Base-by-base conservation (phyloP, 2,329 filamentous ascomycete genomes). In the Sporothrix phasma region DNA sequence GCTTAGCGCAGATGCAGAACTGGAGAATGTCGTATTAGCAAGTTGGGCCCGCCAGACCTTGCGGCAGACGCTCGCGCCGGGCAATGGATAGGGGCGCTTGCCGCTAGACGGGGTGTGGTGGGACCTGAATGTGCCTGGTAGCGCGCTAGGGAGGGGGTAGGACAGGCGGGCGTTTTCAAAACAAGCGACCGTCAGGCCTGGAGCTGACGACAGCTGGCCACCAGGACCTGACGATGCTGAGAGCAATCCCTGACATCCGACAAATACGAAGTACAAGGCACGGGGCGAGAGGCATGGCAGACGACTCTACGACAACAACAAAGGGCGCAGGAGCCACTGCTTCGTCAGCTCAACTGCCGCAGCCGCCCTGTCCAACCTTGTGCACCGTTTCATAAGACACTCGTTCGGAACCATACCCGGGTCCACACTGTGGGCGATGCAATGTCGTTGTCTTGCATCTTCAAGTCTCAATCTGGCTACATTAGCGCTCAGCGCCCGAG, bases 81-180 rank as follows among this genome's bases (percentile, higher is more conserved):
- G 39, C 37, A 39, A 43, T 58, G 37, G 53, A 46, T 60, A 60
- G 56, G 56, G 56, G 54, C 11, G 37, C 11, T 58, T 58, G 54
- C 54, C 54, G 54, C 54, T 43, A 58, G 54, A n/a, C n/a, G n/a
- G 51, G 49, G 39, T 34, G 41, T 43, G 41, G 41, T 43, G 34
- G 34, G 37, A 6, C 22, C 10, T 37, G 34, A 13, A 13, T 37
- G 15, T 37, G 34, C 34, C 34, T 59, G 56, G 56, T 43, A 43
- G 54, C 43, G 54, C 54, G 37, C 54, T 58, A 58, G 54, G 34
- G 34, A 34, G n/a, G 56, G 56, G 56, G 39, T 8, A 34, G 41
- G 26, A 60, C 56, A 60, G 56, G 56, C 56, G 56, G 41, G 56
- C 41, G 56, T 60, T 60, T 60, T 41, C 26, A 60, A 60, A 58